Evolutionary conservation across 192 early-diverging fungal genomes (phyloP).

Genomic region (Backusella morwellensis): DNA sequence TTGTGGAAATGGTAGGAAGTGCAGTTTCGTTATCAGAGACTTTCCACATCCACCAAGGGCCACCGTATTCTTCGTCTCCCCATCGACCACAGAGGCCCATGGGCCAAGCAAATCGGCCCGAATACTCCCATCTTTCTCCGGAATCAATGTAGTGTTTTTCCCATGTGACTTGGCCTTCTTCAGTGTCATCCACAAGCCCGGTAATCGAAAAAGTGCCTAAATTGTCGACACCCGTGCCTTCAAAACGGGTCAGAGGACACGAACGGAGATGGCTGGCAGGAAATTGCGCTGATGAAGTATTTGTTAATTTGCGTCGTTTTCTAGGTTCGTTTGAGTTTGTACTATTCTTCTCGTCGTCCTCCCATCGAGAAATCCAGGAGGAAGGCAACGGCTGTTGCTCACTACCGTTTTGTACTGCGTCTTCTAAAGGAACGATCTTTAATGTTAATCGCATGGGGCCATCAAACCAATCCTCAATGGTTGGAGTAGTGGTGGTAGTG

Average conservation of each 20-base stretch:
- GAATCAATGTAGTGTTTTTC: constrained; percentile 34
- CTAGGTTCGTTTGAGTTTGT: constrained; percentile 10
- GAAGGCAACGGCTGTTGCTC: not conserved
- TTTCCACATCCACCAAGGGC: constrained; percentile 43
- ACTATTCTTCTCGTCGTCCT: not conserved
- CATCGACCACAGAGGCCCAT: constrained; percentile 38
- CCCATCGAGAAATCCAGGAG: constrained; percentile 16
- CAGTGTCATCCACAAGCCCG: constrained; percentile 33
- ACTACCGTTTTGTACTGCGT: not conserved
- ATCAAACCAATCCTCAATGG: constrained; percentile 35
- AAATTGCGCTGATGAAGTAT: constrained; percentile 10
- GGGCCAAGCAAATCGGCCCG: constrained; percentile 31
- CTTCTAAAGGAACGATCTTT: constrained; percentile 30
- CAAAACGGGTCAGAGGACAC: constrained; percentile 31
- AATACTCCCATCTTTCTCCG: constrained; percentile 37
- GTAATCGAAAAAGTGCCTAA: constrained; percentile 30
- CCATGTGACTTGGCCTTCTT: constrained; percentile 36
- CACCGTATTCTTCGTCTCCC: constrained; percentile 40
- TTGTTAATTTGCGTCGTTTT: constrained; percentile 11
- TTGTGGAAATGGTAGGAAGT: not conserved
- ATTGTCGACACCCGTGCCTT: constrained; percentile 34
- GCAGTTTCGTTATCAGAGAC: constrained; percentile 5
- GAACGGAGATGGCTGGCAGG: constrained; percentile 21
- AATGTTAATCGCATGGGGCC: constrained; percentile 34
- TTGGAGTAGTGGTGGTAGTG: not conserved